phyloP scores from a whole-genome alignment of 208 protist genomes.

The Endotrypanum monterogeii region DNA sequence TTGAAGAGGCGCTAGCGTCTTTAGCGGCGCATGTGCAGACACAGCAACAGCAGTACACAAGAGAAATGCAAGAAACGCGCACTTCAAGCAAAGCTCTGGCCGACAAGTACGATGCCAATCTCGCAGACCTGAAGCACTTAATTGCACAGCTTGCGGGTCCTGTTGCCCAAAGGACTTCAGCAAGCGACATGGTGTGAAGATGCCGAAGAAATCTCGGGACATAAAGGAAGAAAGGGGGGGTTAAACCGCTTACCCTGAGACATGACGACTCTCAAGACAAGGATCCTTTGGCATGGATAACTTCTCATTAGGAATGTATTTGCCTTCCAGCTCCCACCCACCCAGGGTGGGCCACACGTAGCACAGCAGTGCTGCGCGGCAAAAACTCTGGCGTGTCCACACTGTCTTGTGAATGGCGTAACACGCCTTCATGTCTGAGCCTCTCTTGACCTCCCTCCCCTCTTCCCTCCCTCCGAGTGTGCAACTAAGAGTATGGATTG shows the following conservation, averaged over 20 bases:
- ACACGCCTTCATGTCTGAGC: background rate
- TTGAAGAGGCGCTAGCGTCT: conserved; percentile 57
- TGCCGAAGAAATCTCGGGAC: background rate
- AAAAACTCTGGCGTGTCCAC: background rate
- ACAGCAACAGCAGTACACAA: conserved; percentile 29
- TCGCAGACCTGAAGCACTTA: conserved; percentile 41
- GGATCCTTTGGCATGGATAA: background rate
- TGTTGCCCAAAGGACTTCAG: background rate
- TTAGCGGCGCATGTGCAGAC: conserved; percentile 45
- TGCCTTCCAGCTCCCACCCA: background rate
- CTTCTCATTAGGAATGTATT: background rate
- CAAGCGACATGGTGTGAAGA: background rate
- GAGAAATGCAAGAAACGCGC: conserved; percentile 30
- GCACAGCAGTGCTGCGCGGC: background rate
- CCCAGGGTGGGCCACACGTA: background rate
- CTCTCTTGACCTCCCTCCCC: too few relatives aligned
- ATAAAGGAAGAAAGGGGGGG: too few relatives aligned
- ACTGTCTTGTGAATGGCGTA: background rate
- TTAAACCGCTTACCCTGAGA: too few relatives aligned
- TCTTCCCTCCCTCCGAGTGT: background rate
- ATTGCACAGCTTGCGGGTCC: conserved; percentile 11
- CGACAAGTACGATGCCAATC: conserved; percentile 34
- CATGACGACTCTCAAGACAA: too few relatives aligned
- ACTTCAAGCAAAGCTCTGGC: conserved; percentile 33
- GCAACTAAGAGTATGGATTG: background rate